Evolutionary conservation across 208 protist genomes (phyloP).

Genomic region (Vickermania ingenoplastis): DNA sequence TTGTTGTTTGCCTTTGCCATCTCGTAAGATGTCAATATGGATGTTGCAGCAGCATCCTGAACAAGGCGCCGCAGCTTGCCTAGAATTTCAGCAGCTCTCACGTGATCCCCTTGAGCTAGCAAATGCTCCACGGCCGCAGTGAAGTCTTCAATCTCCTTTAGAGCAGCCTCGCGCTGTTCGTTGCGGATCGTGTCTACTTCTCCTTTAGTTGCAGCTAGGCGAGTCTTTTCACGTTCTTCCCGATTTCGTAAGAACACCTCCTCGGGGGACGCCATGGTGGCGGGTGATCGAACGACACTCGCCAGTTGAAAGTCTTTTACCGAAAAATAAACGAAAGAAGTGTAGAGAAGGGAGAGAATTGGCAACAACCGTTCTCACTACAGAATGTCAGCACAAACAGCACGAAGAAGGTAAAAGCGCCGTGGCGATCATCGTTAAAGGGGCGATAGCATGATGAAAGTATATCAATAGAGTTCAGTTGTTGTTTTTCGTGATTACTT

Average conservation of each 20-base stretch:
- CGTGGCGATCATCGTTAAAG: not conserved
- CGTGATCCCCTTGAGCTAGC: not conserved
- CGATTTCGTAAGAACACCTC: not conserved
- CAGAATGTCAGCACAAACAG: not conserved
- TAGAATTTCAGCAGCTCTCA: not conserved
- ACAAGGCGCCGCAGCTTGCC: conserved; percentile 1
- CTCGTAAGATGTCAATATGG: conserved; percentile 53
- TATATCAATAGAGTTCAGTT: no score
- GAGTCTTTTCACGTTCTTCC: not conserved
- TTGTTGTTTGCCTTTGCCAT: conserved; percentile 65
- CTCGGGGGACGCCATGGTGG: not conserved
- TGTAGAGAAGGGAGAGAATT: not conserved
- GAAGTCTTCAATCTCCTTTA: not conserved
- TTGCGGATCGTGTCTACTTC: not conserved
- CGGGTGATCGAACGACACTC: no score
- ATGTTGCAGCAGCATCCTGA: conserved; percentile 1
- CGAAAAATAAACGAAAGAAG: no score
- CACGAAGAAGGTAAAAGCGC: not conserved
- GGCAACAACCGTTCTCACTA: not conserved
- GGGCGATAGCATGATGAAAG: conserved; percentile 10
- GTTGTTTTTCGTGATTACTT: no score
- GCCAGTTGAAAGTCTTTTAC: no score
- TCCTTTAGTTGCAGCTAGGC: not conserved
- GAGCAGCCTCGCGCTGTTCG: not conserved
- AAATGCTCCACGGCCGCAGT: not conserved